phyloP scores from a whole-genome alignment of 2,329 filamentous ascomycete genomes.

The Xylariaceae sp. region DNA sequence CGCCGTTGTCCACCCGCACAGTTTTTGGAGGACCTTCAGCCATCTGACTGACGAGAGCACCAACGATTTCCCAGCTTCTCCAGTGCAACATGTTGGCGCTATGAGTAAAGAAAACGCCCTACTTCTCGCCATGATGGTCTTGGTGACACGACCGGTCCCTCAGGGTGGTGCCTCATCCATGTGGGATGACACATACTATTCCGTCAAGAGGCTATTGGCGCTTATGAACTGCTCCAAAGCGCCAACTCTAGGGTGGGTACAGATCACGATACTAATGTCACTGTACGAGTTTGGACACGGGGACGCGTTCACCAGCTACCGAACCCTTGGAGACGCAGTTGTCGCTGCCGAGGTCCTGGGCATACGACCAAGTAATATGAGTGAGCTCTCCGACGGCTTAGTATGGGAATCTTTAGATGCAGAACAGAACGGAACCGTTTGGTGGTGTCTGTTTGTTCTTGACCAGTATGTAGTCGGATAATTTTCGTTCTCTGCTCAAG shows the following conservation, averaged over 20 bases:
- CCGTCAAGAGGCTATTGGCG: not conserved
- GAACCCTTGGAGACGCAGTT: not conserved
- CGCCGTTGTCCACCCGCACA: not conserved
- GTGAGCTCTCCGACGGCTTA: not conserved
- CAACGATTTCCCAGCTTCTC: not conserved
- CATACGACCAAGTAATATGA: not conserved
- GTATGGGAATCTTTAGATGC: not conserved
- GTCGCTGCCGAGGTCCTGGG: not conserved
- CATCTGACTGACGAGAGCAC: not conserved
- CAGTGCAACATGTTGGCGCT: not conserved
- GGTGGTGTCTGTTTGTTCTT: not conserved
- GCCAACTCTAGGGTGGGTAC: not conserved
- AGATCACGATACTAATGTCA: not conserved
- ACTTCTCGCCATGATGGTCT: not conserved
- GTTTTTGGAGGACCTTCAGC: not conserved
- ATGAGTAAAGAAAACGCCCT: not conserved
- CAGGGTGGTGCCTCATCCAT: not conserved
- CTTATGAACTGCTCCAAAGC: not conserved
- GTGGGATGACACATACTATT: not conserved
- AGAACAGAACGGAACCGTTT: not conserved
- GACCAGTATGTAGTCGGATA: conserved; percentile 1
- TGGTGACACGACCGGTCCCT: not conserved
- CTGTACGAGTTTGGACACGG: conserved; percentile 1
- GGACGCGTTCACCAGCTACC: not conserved
- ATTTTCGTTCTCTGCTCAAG: too few species aligned